Base-by-base conservation (phyloP, 352 stramenopile genomes). In the Globisporangium nagaii region DNA sequence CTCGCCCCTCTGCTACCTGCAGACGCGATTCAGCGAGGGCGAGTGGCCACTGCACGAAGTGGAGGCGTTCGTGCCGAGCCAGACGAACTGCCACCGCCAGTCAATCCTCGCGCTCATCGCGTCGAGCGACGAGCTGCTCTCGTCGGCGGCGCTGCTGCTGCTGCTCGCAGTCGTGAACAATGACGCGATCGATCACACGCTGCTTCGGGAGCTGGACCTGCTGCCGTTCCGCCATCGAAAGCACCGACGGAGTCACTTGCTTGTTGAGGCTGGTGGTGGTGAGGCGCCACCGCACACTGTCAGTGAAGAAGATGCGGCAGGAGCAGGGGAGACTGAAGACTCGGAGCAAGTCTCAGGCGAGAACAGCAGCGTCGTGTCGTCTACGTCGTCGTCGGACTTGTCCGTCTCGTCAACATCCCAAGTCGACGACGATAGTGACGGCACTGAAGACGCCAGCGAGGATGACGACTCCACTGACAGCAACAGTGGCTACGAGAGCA, bases 31-130 rank as follows among this genome's bases (percentile, higher is more conserved):
- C 59, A 72, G 57, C 24, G 79, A 84, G 42, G 84, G 84, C 27
- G 82, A 93, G 45, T 95, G 84, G 84, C 81, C 84, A 2, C 41
- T 83, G 10, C 68, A 86, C 0, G 84, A 95, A 46, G 76, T 92
- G 25, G 65, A 78, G n/a, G 40, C 41, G 1, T 90, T 93, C 56
- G 60, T 71, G 9, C 39, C 68, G 0, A 53, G 59, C 12, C 52
- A 68, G 9, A 36, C 49, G 4, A 90, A 86, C 53, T 86, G 65
- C 44, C 86, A 86, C 53, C 75, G 77, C 8, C 73, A 88, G 53
- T 78, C 77, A 13, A 45, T 90, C 10, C 27, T 88, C n/a, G 63
- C 76, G 20, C 60, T 92, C 22, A 57, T 84, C n/a, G 63, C 70
- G 37, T 92, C 82, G 6, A 64, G 60, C 1, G 77, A 92, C 34